Percentiles rank a stretch among this genome's conserved stretches.
Evolutionary conservation across 2,329 filamentous ascomycete species (phyloP).

Genomic region (Verticillium zaregamsianum): DNA sequence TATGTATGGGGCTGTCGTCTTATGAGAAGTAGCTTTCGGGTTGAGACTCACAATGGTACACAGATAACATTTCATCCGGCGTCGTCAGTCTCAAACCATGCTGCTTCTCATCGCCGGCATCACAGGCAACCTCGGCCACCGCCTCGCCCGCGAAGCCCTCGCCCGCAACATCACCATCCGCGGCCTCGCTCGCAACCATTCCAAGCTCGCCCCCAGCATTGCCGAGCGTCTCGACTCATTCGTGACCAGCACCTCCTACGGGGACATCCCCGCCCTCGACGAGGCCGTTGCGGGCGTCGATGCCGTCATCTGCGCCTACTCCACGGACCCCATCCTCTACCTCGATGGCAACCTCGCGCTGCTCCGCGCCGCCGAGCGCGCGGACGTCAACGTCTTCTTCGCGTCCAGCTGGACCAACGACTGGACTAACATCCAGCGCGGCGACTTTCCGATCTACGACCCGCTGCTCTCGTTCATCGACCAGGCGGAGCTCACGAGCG

Average conservation of each 20-base stretch:
- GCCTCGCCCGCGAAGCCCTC: constrained; percentile 18
- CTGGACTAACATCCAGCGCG: constrained; percentile 22
- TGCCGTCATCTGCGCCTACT: constrained; percentile 28
- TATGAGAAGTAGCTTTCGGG: too few species aligned
- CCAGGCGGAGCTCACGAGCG: constrained; percentile 19
- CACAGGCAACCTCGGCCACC: constrained; percentile 29
- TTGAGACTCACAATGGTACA: too few species aligned
- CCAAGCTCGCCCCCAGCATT: constrained; percentile 17
- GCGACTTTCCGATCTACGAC: constrained; percentile 27
- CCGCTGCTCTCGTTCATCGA: constrained; percentile 24
- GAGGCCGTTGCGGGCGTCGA: constrained; percentile 26
- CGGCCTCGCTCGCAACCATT: constrained; percentile 24
- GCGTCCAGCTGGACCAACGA: constrained; percentile 26
- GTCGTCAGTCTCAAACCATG: constrained; percentile 16
- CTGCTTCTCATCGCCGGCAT: constrained; percentile 31
- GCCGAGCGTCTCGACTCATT: constrained; percentile 20
- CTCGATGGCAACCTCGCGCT: constrained; percentile 30
- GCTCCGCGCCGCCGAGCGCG: constrained; percentile 29
- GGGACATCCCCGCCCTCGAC: constrained; percentile 27
- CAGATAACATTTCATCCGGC: too few species aligned
- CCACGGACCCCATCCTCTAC: constrained; percentile 12
- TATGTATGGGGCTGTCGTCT: too few species aligned
- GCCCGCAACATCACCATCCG: constrained; percentile 26
- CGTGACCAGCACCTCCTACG: constrained; percentile 16
- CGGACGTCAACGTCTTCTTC: constrained; percentile 23